phyloP scores from a whole-genome alignment of 352 stramenopile genomes.

The Phytophthora boehmeriae region DNA sequence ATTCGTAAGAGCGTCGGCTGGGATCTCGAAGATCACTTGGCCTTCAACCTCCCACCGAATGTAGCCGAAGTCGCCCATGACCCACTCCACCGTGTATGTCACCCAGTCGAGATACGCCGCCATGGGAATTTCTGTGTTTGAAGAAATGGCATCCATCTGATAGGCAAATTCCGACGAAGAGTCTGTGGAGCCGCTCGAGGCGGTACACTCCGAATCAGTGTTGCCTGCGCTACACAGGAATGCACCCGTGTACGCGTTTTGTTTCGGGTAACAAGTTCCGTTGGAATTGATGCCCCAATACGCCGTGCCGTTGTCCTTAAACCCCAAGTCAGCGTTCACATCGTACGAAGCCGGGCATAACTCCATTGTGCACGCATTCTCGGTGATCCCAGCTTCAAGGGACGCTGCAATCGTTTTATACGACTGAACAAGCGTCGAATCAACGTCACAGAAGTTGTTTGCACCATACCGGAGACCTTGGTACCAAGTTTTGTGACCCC shows the following conservation, averaged over 20 bases:
- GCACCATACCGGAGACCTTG: constrained; percentile 59
- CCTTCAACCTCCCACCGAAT: constrained; percentile 83
- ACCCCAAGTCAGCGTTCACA: constrained; percentile 47
- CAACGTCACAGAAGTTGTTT: constrained; percentile 59
- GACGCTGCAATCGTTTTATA: constrained; percentile 44
- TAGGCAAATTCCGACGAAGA: constrained; percentile 50
- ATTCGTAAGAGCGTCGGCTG: constrained; percentile 55
- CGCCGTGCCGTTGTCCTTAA: constrained; percentile 38
- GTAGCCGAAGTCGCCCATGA: constrained; percentile 57
- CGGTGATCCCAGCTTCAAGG: constrained; percentile 47
- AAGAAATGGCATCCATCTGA: constrained; percentile 94
- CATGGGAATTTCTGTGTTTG: constrained; percentile 87
- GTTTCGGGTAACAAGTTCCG: constrained; percentile 61
- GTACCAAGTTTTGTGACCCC: constrained; percentile 71
- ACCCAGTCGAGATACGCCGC: constrained; percentile 83
- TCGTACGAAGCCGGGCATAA: constrained; percentile 60
- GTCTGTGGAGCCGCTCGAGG: constrained; percentile 25
- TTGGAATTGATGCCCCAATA: constrained; percentile 69
- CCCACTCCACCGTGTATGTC: constrained; percentile 78
- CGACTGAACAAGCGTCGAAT: constrained; percentile 34
- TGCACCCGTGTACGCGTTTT: constrained; percentile 66
- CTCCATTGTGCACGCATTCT: constrained; percentile 47
- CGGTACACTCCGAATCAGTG: constrained; percentile 33
- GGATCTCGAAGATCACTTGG: constrained; percentile 89
- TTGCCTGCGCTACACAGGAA: constrained; percentile 67